These are phyloP conservation scores for Coemansia sp. DNA, from an alignment of 192 early-diverging fungal species.

Conservation along the genomic window DNA sequence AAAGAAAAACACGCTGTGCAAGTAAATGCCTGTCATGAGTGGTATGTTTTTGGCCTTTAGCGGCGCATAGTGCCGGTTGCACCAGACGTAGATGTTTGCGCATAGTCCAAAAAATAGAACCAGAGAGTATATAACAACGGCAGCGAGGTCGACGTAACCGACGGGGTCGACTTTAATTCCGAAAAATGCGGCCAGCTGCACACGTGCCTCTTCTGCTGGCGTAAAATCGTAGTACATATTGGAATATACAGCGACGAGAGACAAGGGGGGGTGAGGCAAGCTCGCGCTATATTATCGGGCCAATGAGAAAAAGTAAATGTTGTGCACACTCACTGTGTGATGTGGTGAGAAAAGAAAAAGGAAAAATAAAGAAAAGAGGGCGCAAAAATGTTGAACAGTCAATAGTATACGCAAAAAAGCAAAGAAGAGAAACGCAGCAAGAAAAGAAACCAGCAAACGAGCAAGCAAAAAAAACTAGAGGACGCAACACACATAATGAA, in stretches of 20 bases:
- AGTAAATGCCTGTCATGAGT: constrained; percentile 45
- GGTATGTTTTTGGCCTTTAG: constrained; percentile 56
- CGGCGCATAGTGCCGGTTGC: constrained; percentile 49
- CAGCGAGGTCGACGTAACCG: constrained; percentile 33
- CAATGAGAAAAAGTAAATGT: neutral
- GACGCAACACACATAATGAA: constrained; percentile 11
- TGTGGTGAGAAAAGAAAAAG: neutral
- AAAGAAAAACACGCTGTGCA: constrained; percentile 49
- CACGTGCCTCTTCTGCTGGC: constrained; percentile 24
- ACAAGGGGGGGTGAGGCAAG: neutral
- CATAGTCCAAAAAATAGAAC: constrained; percentile 29
- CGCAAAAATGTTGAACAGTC: neutral
- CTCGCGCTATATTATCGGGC: neutral
- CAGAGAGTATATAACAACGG: constrained; percentile 17
- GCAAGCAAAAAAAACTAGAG: neutral
- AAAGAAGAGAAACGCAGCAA: constrained; percentile 7
- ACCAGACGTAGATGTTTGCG: constrained; percentile 43
- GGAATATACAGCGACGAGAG: neutral
- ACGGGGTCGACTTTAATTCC: constrained; percentile 33
- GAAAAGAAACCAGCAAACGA: neutral
- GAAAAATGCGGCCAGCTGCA: constrained; percentile 38
- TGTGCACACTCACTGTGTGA: neutral
- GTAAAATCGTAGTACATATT: constrained; percentile 45
- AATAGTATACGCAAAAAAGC: constrained; percentile 1
- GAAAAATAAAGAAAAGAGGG: neutral